Evolutionary conservation across 2,329 filamentous ascomycete genomes (phyloP), one percentile per base, ranked within the genome.

Genomic region (Xylariaceae sp.): DNA sequence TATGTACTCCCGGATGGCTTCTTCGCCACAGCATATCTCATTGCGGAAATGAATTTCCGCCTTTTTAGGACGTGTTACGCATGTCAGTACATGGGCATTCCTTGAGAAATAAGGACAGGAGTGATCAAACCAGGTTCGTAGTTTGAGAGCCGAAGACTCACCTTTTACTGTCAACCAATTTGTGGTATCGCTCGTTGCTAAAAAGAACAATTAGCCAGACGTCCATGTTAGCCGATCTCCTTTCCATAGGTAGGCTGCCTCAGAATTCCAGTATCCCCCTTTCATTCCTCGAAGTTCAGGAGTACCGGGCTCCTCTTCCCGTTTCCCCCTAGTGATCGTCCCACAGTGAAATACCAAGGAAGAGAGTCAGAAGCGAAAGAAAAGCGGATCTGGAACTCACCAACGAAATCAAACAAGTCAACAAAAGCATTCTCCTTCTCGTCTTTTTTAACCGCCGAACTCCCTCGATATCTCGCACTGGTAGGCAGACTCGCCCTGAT

Each of bases 401-500:
- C 50, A 5, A 44, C 55, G 19, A 60, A 59, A 17, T 64, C 58
- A 33, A 70, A 50, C 37, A 68, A 61, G 29, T 64, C 62, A 13
- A 57, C 43, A 44, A 54, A 47, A 23, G 34, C 36, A 13, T 17
- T 11, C 9, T 13, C 44, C 3, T 16, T 34, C 11, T 24, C 29
- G 19, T 27, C 42, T 1, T 35, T n/a, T n/a, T n/a, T n/a, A n/a
- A n/a, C 39, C 9, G 3, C 15, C 3, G 36, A 38, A 12, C 7
- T 24, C 21, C 31, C 43, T n/a, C 26, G 38, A 0, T 74, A 68
- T 3, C 66, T 53, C 55, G 78, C 74, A 11, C 75, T 80, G 0
- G 81, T 85, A 1, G 82, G 81, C 9, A 83, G 56, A 0, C 74
- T 78, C 4, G 73, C 75, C 26, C 78, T 71, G 31, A 85, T 74